Evolutionary conservation across 768 basidiomycete genomes (phyloP).

Genomic region (Tricholoma hemisulphureum): DNA sequence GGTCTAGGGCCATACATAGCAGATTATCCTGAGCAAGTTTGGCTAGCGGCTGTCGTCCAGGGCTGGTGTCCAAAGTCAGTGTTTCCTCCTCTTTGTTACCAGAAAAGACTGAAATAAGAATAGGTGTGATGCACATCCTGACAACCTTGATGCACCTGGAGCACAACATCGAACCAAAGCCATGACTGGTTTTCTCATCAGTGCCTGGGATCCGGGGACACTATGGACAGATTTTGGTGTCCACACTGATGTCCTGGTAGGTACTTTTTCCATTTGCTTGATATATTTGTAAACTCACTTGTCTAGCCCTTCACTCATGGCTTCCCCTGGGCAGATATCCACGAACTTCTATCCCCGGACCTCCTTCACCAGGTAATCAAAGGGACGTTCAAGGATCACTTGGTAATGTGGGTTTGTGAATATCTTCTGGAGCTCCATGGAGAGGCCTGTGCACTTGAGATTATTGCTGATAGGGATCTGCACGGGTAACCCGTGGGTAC

Average conservation of each 20-base stretch:
- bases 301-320: conserved; percentile 25
- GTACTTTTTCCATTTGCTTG: conserved; percentile 11
- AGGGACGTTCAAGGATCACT: conserved; percentile 2
- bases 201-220: conserved; percentile 11
- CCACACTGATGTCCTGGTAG: conserved; percentile 24
- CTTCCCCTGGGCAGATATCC: conserved; percentile 32
- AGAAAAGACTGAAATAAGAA: conserved; percentile 10
- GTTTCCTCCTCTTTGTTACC: background rate
- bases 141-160: conserved; percentile 19
- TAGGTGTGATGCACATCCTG: conserved; percentile 18
- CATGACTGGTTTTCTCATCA: conserved; percentile 18
- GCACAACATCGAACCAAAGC: conserved; percentile 7
- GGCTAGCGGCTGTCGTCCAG: conserved; percentile 30
- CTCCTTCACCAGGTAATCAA: too few relatives aligned
- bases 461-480: too few relatives aligned
- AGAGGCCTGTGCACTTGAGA: conserved; percentile 19
- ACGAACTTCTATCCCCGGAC: conserved; percentile 23
- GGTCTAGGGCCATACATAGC: conserved; percentile 35
- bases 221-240: conserved; percentile 28
- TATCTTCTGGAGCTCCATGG: conserved; percentile 26
- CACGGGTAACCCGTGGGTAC: too few relatives aligned
- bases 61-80: conserved; percentile 32
- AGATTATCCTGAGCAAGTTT: conserved; percentile 37
- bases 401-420: conserved; percentile 33
- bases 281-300: background rate